Evolutionary conservation across 73 alveolate species (phyloP).

Genomic region (Paraurostyla sp.): DNA sequence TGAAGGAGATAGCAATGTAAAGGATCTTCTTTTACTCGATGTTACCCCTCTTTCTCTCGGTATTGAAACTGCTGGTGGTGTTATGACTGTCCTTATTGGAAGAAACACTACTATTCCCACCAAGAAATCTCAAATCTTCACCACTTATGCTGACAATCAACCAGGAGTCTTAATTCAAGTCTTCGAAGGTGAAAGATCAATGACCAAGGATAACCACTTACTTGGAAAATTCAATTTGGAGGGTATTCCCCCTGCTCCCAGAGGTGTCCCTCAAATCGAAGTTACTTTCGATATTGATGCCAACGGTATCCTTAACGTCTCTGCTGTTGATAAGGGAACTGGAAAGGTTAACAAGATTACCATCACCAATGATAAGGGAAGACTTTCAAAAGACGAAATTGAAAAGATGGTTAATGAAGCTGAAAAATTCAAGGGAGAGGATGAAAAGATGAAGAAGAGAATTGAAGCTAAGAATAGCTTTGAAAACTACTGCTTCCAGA

Average conservation of each 20-base stretch:
- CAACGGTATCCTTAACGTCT: conserved; percentile 87
- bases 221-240: conserved; percentile 97
- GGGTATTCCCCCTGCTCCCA: conserved; percentile 76
- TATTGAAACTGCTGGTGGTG: conserved; percentile 99
- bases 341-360: conserved; percentile 80
- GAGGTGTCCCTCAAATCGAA: conserved; percentile 77
- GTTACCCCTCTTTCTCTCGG: conserved; percentile 98
- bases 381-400: conserved; percentile 83
- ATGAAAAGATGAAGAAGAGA: conserved; percentile 81
- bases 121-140: conserved; percentile 92
- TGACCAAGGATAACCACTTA: conserved; percentile 95
- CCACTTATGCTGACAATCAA: conserved; percentile 99
- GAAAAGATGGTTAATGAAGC: conserved; percentile 90
- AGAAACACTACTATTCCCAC: conserved; percentile 98
- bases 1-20: conserved; percentile 63
- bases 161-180: conserved; percentile 96
- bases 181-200: conserved; percentile 98
- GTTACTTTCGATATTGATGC: conserved; percentile 76
- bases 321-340: conserved; percentile 79
- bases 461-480: conserved; percentile 93
- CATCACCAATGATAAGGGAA: conserved; percentile 84
- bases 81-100: conserved; percentile 97
- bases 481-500: conserved; percentile 86
- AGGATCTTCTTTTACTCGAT: conserved; percentile 86
- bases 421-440: conserved; percentile 93